These are phyloP conservation scores for Larix kaempferi DNA, from an alignment of 75 land plant species.

Conservation along the genomic window DNA sequence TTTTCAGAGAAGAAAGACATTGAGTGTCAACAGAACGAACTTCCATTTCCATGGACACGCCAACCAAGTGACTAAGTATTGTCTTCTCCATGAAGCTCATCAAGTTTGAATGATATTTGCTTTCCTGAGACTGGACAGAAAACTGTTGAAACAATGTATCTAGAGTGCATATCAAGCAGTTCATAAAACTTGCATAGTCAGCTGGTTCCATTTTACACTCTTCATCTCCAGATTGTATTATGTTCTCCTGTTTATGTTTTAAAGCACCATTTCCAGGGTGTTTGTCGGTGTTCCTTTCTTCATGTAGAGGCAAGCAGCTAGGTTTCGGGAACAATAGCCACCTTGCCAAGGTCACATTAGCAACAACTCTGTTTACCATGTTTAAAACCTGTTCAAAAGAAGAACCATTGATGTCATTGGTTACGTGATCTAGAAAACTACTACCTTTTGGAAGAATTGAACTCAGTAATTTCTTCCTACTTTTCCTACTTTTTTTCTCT, in stretches of 20 bases:
- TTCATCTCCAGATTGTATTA: background rate
- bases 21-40: constrained; percentile 18
- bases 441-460: constrained; percentile 29
- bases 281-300: background rate
- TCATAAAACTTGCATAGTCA: constrained; percentile 24
- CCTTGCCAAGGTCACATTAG: constrained; percentile 42
- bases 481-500: constrained; percentile 18
- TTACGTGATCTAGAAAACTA: constrained; percentile 20
- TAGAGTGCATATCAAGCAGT: constrained; percentile 29
- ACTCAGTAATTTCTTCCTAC: constrained; percentile 42
- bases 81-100: constrained; percentile 40
- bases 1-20: constrained; percentile 41
- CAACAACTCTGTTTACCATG: constrained; percentile 31
- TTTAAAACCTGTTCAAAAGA: constrained; percentile 31
- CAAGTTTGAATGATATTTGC: background rate
- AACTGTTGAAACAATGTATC: constrained; percentile 33
- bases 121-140: constrained; percentile 7
- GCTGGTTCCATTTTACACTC: constrained; percentile 13
- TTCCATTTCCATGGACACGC: constrained; percentile 21
- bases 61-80: constrained; percentile 41
- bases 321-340: constrained; percentile 41
- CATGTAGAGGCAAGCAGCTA: background rate
- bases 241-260: background rate
- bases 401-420: constrained; percentile 14
- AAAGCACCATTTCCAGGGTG: background rate